These are phyloP conservation scores for Polyrhizophydium stewartii DNA, from an alignment of 371 early-diverging fungal genomes.

Conservation along the genomic window DNA sequence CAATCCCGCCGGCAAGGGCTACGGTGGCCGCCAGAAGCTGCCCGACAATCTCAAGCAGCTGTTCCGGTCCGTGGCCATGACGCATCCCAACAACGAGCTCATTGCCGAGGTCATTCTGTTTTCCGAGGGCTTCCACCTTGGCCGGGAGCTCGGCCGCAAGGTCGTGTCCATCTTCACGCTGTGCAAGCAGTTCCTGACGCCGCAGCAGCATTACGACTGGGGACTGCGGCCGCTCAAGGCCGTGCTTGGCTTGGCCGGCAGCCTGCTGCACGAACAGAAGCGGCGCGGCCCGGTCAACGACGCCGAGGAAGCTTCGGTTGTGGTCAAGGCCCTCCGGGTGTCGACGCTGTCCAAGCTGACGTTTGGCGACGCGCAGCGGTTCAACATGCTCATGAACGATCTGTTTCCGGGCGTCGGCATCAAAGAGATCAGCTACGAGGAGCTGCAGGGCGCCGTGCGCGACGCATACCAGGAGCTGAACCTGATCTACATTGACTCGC, in stretches of 20 bases:
- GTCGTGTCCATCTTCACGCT: conserved; percentile 45
- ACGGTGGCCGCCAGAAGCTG: conserved; percentile 59
- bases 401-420: conserved; percentile 36
- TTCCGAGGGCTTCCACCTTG: conserved; percentile 47
- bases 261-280: conserved; percentile 33
- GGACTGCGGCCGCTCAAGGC: conserved; percentile 54
- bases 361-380: conserved; percentile 33
- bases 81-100: conserved; percentile 48
- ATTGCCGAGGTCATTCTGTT: conserved; percentile 49
- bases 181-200: conserved; percentile 44
- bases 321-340: conserved; percentile 46
- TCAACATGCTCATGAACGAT: conserved; percentile 44
- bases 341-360: conserved; percentile 51
- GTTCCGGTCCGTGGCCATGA: conserved; percentile 58
- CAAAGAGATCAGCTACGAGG: conserved; percentile 38
- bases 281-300: conserved; percentile 10
- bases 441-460: conserved; percentile 25
- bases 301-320: conserved; percentile 26
- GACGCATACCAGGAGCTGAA: conserved; percentile 36
- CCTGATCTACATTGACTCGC: conserved; percentile 32
- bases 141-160: conserved; percentile 43
- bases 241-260: conserved; percentile 42
- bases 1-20: conserved; percentile 57
- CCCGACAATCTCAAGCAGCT: conserved; percentile 59
- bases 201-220: conserved; percentile 56